Evolutionary conservation across 352 stramenopile genomes (phyloP), one percentile per base, ranked within the genome.

Genomic region (Elongisporangium undulatum): DNA sequence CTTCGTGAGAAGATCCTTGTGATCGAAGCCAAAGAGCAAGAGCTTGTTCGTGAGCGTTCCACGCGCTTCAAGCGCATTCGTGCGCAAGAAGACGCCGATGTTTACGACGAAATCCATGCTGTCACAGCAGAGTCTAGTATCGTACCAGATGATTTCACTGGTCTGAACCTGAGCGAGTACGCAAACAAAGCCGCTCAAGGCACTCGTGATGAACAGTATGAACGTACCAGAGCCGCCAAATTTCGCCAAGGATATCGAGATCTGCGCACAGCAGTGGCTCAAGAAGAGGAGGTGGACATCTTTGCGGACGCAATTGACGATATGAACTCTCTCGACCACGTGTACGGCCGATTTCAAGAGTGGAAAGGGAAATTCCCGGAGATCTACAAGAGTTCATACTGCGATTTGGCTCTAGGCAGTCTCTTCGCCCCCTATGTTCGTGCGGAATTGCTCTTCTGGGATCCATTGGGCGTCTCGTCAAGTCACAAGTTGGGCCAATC

Each of bases 231-330:
- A 1, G 19, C 39, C 15, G 53, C 34, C 29, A 34, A 49, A 63
- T 24, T 78, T 63, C 50, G 56, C 55, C 21, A 51, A 66, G 39
- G 64, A 66, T 68, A 79, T 72, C 13, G 56, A 23, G 17, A 84
- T 20, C 16, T 45, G 34, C 10, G 34, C 34, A 17, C 9, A 17
- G 17, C 34, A 45, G 9, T 45, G 10, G 1, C 34, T 12, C 1
- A 45, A 45, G 34, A 45, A 45, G 21, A n/a, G 15, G 48, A 59
- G 10, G 10, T 66, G 0, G 61, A 79, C 41, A 64, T 85, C 4
- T 93, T 91, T 58, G 75, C 64, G 10, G 81, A 92, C 62, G 74
- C 72, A 6, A 74, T 92, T 26, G 79, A 90, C 58, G 83, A 90
- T 13, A 76, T 90, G 45, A 89, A 70, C 56, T 86, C 79, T 38